Evolutionary conservation across 495 filamentous ascomycete genomes (phyloP).

Genomic region (Hypoxylon intermedium): DNA sequence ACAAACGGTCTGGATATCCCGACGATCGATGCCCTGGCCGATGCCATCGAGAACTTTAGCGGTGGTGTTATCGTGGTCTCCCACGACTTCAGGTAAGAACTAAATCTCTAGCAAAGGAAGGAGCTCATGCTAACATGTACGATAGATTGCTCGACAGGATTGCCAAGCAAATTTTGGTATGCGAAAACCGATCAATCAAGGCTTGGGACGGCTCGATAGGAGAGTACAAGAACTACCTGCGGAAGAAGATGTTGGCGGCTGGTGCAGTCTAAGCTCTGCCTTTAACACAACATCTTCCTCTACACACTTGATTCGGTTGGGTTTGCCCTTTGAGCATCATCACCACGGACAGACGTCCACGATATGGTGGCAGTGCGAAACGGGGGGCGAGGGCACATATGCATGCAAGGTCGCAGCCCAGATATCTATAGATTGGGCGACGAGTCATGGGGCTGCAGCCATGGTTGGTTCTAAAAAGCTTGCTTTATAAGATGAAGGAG

Average conservation of each 20-base stretch:
- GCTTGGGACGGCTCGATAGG: slow-evolving; percentile 89
- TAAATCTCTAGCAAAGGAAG: neutral
- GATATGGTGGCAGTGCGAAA: slow-evolving; percentile 4
- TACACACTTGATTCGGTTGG: slow-evolving; percentile 1
- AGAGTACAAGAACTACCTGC: slow-evolving; percentile 96
- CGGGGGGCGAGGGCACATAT: slow-evolving; percentile 7
- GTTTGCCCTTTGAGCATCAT: neutral
- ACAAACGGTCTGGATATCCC: slow-evolving; percentile 99
- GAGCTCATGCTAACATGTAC: slow-evolving; percentile 28
- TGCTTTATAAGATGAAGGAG: neutral
- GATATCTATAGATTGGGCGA: slow-evolving; percentile 36
- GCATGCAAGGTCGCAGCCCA: slow-evolving; percentile 18
- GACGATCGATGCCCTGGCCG: slow-evolving; percentile 95
- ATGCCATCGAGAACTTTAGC: slow-evolving; percentile 94
- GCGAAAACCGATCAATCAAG: slow-evolving; percentile 91
- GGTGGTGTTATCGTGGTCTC: slow-evolving; percentile 98
- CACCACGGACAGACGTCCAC: slow-evolving; percentile 3
- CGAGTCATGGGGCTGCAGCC: slow-evolving; percentile 23
- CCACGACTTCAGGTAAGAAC: slow-evolving; percentile 91
- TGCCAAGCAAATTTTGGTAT: slow-evolving; percentile 99
- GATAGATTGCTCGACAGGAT: slow-evolving; percentile 95
- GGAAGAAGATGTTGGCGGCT: slow-evolving; percentile 89
- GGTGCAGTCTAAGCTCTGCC: slow-evolving; percentile 63
- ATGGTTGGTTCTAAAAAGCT: slow-evolving; percentile 23
- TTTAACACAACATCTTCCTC: neutral